Percentiles rank a stretch among this genome's conserved stretches.
Evolutionary conservation across 2,329 filamentous ascomycete genomes (phyloP).

Genomic region (Pochonia chlamydosporia): DNA sequence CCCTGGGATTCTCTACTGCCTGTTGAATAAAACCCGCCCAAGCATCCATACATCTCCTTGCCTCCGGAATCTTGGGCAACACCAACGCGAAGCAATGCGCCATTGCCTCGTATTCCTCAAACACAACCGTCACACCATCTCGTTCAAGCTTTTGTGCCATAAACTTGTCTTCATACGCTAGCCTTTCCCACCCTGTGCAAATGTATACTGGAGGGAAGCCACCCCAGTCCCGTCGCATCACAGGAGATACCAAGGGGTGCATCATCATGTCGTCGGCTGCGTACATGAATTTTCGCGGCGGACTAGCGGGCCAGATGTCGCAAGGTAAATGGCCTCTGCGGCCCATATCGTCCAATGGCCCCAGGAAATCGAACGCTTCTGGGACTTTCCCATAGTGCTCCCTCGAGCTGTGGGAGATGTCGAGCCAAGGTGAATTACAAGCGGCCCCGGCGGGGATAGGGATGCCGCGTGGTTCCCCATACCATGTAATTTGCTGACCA

Average conservation of each 20-base stretch:
- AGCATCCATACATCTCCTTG: constrained; percentile 45
- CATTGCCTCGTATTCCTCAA: constrained; percentile 75
- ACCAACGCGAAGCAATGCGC: constrained; percentile 66
- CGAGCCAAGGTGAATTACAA: constrained; percentile 63
- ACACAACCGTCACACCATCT: constrained; percentile 56
- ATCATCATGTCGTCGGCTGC: constrained; percentile 45
- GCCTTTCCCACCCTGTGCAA: constrained; percentile 63
- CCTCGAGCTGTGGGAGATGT: constrained; percentile 54
- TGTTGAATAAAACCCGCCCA: constrained; percentile 51
- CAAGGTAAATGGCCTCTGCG: constrained; percentile 35
- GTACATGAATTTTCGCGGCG: constrained; percentile 49
- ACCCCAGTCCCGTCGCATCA: constrained; percentile 54
- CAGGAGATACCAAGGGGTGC: constrained; percentile 64
- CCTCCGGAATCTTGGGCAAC: constrained; percentile 38
- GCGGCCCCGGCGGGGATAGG: constrained; percentile 63
- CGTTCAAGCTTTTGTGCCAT: constrained; percentile 49
- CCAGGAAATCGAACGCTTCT: constrained; percentile 33
- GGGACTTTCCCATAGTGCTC: constrained; percentile 21
- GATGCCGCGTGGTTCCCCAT: constrained; percentile 50
- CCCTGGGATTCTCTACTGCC: constrained; percentile 28
- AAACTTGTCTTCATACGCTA: constrained; percentile 61
- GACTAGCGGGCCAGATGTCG: constrained; percentile 49
- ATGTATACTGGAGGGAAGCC: constrained; percentile 62
- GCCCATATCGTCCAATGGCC: constrained; percentile 39
- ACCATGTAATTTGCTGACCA: constrained; percentile 48